Percentiles rank a stretch among this genome's conserved stretches.
These are phyloP conservation scores for Polygonum maritimum DNA, from an alignment of 148 eudicot species.

Conservation along the genomic window DNA sequence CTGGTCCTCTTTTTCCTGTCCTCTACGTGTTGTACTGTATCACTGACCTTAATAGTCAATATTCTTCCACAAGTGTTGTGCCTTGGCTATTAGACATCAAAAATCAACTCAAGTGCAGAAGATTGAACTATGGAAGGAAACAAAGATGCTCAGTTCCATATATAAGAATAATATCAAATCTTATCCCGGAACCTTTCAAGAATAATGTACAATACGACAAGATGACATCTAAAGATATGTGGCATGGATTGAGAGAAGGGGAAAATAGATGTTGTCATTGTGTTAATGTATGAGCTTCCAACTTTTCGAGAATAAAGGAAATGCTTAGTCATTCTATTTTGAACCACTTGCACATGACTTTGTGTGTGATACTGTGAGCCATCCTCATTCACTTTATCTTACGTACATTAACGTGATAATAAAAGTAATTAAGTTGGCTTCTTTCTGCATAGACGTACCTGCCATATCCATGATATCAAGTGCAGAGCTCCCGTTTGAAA, in stretches of 20 bases:
- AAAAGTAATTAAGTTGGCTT: background rate
- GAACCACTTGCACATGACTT: background rate
- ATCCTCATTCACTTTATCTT: background rate
- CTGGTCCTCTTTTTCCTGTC: background rate
- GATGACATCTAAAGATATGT: background rate
- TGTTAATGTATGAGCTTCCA: background rate
- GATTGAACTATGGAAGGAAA: background rate
- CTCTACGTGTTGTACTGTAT: background rate
- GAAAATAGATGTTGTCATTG: background rate
- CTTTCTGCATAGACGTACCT: constrained; percentile 5
- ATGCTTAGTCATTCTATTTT: background rate
- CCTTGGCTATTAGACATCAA: background rate
- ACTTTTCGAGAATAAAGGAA: background rate
- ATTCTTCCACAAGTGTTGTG: background rate
- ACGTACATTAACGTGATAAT: background rate
- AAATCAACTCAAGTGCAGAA: background rate
- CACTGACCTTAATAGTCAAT: background rate
- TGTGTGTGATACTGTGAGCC: background rate
- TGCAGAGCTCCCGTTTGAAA: background rate
- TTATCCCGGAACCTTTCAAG: background rate
- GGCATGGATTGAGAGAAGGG: background rate
- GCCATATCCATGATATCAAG: background rate
- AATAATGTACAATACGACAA: background rate
- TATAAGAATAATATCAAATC: background rate
- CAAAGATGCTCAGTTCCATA: background rate